Conservation (phyloP, 805 yeast genomes). For the Jamesozyma gamospora region DNA sequence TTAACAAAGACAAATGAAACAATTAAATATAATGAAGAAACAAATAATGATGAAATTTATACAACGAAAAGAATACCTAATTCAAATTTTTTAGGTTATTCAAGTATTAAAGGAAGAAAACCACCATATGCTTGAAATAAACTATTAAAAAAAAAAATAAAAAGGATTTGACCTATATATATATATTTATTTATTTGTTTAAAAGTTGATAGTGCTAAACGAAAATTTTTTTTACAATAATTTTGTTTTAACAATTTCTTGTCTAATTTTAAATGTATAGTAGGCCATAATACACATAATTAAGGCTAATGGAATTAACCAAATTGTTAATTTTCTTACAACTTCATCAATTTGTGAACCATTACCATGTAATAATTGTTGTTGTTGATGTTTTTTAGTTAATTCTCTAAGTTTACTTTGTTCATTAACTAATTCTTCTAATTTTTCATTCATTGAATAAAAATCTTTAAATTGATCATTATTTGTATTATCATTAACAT, state of each 20-base stretch:
- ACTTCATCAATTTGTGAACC: conserved; percentile 29
- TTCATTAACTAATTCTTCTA: conserved; percentile 24
- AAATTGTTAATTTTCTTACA: conserved; percentile 23
- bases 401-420: conserved; percentile 24
- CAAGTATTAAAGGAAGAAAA: conserved; percentile 35
- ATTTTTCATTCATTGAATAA: conserved; percentile 23
- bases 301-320: conserved; percentile 26
- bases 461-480: conserved; percentile 21
- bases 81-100: conserved; percentile 38
- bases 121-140: conserved; percentile 36
- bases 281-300: conserved; percentile 30
- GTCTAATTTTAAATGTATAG: conserved; percentile 29
- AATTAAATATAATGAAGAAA: conserved; percentile 30
- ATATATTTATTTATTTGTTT: not conserved
- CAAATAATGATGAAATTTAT: conserved; percentile 35
- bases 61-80: conserved; percentile 38
- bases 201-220: no score
- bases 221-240: conserved; percentile 13
- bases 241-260: conserved; percentile 30
- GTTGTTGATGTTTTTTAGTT: conserved; percentile 6
- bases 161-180: no score
- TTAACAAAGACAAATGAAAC: conserved; percentile 25
- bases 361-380: not conserved
- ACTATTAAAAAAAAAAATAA: not conserved
- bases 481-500: conserved; percentile 1